Percentiles rank a stretch among this genome's conserved stretches.
These are phyloP conservation scores for Lodderomyces orthopsilosis DNA, from an alignment of 1,139 yeast species.

Conservation along the genomic window DNA sequence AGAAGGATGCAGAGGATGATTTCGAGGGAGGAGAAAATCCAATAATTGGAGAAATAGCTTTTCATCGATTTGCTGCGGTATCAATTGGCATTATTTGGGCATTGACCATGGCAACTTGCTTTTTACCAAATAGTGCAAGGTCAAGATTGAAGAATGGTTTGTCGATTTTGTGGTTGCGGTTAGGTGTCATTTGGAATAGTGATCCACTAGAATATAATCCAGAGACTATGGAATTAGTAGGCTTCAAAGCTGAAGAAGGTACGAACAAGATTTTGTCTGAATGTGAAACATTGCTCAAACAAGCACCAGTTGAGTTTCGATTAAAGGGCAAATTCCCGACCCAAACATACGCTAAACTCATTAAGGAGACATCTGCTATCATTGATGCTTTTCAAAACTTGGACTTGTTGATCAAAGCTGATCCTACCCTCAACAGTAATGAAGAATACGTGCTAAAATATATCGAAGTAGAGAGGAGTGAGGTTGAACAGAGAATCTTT, in stretches of 20 bases:
- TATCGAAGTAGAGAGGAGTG: slow-evolving; percentile 59
- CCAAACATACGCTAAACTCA: slow-evolving; percentile 46
- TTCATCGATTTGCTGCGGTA: slow-evolving; percentile 74
- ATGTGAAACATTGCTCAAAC: slow-evolving; percentile 57
- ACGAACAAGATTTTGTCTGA: slow-evolving; percentile 60
- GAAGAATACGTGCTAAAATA: slow-evolving; percentile 57
- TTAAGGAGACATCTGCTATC: slow-evolving; percentile 60
- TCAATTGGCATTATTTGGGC: slow-evolving; percentile 79
- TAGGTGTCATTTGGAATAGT: slow-evolving; percentile 81
- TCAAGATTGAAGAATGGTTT: slow-evolving; percentile 62
- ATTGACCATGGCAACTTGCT: slow-evolving; percentile 55
- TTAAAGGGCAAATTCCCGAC: slow-evolving; percentile 72
- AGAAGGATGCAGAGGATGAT: slow-evolving; percentile 60
- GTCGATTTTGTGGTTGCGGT: slow-evolving; percentile 68
- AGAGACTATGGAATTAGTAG: slow-evolving; percentile 33
- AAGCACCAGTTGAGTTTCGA: slow-evolving; percentile 75
- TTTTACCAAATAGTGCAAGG: slow-evolving; percentile 77
- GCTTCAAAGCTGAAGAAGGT: slow-evolving; percentile 53
- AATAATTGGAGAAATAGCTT: slow-evolving; percentile 70
- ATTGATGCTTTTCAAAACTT: slow-evolving; percentile 75
- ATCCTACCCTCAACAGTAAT: slow-evolving; percentile 49
- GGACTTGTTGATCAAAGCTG: slow-evolving; percentile 63
- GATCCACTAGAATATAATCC: slow-evolving; percentile 38
- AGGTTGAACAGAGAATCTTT: slow-evolving; percentile 69
- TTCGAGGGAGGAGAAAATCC: slow-evolving; percentile 72